phyloP scores from a whole-genome alignment of 371 early-diverging fungal species.

The Mortierella sp. region DNA sequence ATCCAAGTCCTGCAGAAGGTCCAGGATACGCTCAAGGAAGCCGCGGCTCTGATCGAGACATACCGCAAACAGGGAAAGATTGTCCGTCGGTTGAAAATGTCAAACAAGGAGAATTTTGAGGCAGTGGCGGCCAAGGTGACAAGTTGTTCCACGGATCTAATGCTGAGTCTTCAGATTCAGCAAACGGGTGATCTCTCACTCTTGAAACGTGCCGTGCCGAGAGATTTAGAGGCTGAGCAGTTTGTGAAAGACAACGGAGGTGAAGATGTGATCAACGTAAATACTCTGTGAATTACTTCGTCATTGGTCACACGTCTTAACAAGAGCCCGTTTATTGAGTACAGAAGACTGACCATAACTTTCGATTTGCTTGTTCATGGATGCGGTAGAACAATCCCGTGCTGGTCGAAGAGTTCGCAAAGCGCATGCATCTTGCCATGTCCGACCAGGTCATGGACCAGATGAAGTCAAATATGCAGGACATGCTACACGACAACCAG shows the following conservation, averaged over 20 bases:
- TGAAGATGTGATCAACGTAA: conserved; percentile 41
- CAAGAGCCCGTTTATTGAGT: too few relatives aligned
- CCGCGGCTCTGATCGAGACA: conserved; percentile 52
- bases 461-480: conserved; percentile 44
- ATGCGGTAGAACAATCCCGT: conserved; percentile 48
- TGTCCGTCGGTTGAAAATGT: conserved; percentile 54
- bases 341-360: too few relatives aligned
- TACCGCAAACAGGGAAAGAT: conserved; percentile 56
- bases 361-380: too few relatives aligned
- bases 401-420: conserved; percentile 52
- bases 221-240: conserved; percentile 30
- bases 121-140: conserved; percentile 37
- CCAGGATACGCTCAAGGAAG: conserved; percentile 48
- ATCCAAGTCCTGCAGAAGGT: conserved; percentile 41
- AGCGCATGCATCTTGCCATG: conserved; percentile 35
- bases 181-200: conserved; percentile 55
- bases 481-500: conserved; percentile 35
- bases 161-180: conserved; percentile 59
- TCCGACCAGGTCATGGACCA: conserved; percentile 54
- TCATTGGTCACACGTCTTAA: too few relatives aligned
- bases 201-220: conserved; percentile 39
- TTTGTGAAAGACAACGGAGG: conserved; percentile 50
- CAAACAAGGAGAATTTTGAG: conserved; percentile 56
- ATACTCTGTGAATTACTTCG: not conserved
- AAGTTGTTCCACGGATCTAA: conserved; percentile 49